Base-by-base conservation (phyloP, 2,329 filamentous ascomycete species). In the Triangularia verruculosa region DNA sequence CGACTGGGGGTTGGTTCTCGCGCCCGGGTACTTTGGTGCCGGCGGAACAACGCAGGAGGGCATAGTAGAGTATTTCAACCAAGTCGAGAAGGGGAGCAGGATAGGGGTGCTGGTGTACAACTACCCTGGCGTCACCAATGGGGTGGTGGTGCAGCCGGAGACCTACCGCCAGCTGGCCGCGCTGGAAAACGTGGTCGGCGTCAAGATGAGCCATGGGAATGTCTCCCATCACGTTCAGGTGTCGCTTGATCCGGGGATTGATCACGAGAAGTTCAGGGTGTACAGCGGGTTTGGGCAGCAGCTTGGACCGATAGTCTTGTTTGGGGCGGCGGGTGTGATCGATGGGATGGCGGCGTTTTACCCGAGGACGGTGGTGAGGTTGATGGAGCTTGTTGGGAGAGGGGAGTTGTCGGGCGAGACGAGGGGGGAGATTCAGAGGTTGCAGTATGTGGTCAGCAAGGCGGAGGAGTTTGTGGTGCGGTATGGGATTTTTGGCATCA, bases 241-340 rank as follows among this genome's bases (percentile, higher is more conserved):
- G 28, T 85, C 84, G 5, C 80, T 84, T 1, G 82, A 84, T 66
- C 86, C 86, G 0, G 75, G 78, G 51, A 89, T 89, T 71, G 80
- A 88, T 73, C 84, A 87, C 71, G 73, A 78, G 22, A 78, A 83
- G 59, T 89, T 90, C 77, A 81, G 80, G 65, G 83, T 88, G 24
- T 90, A 84, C 79, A 86, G 84, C 22, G 87, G 86, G 3, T 81
- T 89, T 12, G 88, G 87, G 4, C 87, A 89, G 70, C 87, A 89
- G 74, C 80, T 90, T 9, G 82, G 86, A 0, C 86, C 87, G 0
- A 84, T 88, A 15, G 79, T 90, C 1, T 77, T 83, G 34, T 83
- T 89, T 63, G 86, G 86, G 55, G 85, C 85, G 15, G 86, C 83
- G 6, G 87, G 87, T 15, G 86, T 86, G 24, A 89, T 90, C 64